Evolutionary conservation across 2,329 filamentous ascomycete species (phyloP), one percentile per base, ranked within the genome.

Genomic region (Aspergillus fructus): DNA sequence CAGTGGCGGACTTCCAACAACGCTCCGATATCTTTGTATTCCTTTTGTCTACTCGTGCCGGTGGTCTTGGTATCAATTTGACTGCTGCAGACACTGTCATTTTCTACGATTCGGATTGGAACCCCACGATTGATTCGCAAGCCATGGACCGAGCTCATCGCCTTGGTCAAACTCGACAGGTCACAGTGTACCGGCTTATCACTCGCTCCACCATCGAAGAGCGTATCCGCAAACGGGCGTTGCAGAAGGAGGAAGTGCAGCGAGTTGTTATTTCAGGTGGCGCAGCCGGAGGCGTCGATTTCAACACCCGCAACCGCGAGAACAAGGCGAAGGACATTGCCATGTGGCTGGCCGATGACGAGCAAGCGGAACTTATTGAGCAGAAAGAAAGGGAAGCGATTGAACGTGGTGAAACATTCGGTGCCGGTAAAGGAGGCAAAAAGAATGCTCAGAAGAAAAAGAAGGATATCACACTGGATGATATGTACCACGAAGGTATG

Each of bases 91-190:
- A 99, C 73, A 99, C 94, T 0, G 94, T 99, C 77, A 97, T 99
- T 76, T 99, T 99, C 80, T 99, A 99, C 82, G 94, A 99, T 73
- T 96, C 91, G 11, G 94, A 99, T 75, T 99, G 94, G 94, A 99
- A 99, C 74, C 94, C 94, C 0, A 97, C 94, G 3, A 97, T 97
- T 69, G 94, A 99, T 74, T 96, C 91, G 53, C 94, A 99, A 75
- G 94, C 94, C 76, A 97, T 97, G 94, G 94, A 99, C 76, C 90
- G 94, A 74, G 94, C 94, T 12, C 94, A 99, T 85, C 91, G 94
- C 84, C 85, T 99, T 37, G 94, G 94, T 49, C 93, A 99, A 76
- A 97, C 93, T 2, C 86, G 86, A 65, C 94, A 99, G 76, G 94
- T 99, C 57, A 97, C 93, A 0, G 94, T 99, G 11, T 99, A 97